Percentiles rank a stretch among this genome's conserved stretches.
Evolutionary conservation across 306 rosid genomes (phyloP).

Genomic region (Trichosanthes cucumerina): DNA sequence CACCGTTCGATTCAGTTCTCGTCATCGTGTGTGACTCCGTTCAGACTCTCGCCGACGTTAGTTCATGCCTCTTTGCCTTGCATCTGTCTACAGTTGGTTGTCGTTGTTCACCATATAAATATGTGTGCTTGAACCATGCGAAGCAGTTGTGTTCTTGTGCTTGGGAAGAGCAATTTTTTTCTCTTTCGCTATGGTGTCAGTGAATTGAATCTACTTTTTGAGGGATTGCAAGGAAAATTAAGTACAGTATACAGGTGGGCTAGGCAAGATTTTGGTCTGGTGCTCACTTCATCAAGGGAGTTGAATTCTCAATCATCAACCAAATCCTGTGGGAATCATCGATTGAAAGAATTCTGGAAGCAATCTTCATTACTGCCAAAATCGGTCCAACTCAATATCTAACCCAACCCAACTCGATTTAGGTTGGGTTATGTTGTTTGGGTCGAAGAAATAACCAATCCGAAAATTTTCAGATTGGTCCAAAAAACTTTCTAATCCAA

Average conservation of each 20-base stretch:
- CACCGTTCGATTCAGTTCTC: too few relatives aligned
- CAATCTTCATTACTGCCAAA: constrained; percentile 22
- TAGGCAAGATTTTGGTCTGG: constrained; percentile 78
- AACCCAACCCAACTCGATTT: too few relatives aligned
- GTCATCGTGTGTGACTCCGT: too few relatives aligned
- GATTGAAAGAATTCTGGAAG: constrained; percentile 26
- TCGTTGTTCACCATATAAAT: constrained; percentile 70
- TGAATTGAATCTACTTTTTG: constrained; percentile 73
- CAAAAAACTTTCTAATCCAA: too few relatives aligned
- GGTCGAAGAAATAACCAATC: too few relatives aligned
- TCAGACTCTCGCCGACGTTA: too few relatives aligned
- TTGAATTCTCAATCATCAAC: constrained; percentile 23
- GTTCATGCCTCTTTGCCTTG: constrained; percentile 72
- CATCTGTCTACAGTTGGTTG: constrained; percentile 95
- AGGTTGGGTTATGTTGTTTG: too few relatives aligned
- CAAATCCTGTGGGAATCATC: constrained; percentile 26
- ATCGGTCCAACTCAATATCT: too few relatives aligned
- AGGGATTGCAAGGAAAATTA: constrained; percentile 94
- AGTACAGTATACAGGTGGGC: constrained; percentile 99
- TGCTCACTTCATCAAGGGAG: constrained; percentile 54
- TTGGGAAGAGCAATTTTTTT: constrained; percentile 62
- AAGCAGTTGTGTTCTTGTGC: constrained; percentile 79
- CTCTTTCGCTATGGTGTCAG: constrained; percentile 83
- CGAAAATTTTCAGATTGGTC: too few relatives aligned
- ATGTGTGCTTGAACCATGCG: constrained; percentile 93